A percentile compares a stretch with the other conserved stretches of the same genome.
phyloP scores from a whole-genome alignment of 305 asterid species.

The Andrographis paniculata region DNA sequence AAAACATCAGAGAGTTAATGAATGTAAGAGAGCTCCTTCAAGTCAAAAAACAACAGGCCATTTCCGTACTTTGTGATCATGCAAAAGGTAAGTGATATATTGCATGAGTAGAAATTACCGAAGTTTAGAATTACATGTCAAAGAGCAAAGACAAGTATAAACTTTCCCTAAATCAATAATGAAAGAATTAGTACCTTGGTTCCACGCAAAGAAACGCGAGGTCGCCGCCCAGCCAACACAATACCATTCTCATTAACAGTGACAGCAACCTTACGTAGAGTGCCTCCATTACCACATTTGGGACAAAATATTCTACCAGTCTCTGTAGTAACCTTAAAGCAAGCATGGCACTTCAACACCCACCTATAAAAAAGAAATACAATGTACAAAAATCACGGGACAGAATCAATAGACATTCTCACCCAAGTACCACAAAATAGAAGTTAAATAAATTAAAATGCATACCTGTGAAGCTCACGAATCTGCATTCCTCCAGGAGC shows the following conservation, averaged over 20 bases:
- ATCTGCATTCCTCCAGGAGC: constrained; percentile 99
- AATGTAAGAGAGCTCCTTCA: no score
- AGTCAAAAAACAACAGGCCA: no score
- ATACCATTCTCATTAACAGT: constrained; percentile 89
- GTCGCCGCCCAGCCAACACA: constrained; percentile 67
- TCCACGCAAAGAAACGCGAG: constrained; percentile 86
- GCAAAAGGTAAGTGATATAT: no score
- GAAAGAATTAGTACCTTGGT: constrained; percentile 47
- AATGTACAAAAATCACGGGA: background rate
- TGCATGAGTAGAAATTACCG: no score
- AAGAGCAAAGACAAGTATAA: no score
- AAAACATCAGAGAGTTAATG: no score
- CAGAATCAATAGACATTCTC: background rate
- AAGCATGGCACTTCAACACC: constrained; percentile 98
- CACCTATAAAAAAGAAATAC: constrained; percentile 44
- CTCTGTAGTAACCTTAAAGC: constrained; percentile 90
- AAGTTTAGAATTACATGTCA: no score
- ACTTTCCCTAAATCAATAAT: no score
- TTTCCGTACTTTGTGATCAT: no score
- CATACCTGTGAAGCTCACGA: constrained; percentile 85
- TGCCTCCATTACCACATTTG: constrained; percentile 94
- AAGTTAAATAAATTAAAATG: background rate
- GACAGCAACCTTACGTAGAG: constrained; percentile 89
- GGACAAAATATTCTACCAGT: constrained; percentile 87
- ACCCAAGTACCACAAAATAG: background rate